Evolutionary conservation across 2,329 filamentous ascomycete species (phyloP).

Genomic region (Trichothecium sympodiale): DNA sequence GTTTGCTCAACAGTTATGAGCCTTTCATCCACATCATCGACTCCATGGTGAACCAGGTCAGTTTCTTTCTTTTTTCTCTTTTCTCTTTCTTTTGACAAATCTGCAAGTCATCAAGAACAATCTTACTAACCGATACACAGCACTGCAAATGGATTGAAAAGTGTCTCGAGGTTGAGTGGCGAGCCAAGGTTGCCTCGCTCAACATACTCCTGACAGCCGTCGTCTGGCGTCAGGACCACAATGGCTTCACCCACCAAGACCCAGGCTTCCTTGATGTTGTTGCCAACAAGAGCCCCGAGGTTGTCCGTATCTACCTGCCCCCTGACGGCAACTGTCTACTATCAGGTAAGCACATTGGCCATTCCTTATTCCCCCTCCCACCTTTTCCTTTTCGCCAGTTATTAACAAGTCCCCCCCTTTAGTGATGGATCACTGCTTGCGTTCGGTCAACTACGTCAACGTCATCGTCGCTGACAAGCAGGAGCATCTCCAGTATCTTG

Average conservation of each 20-base stretch:
- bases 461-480: conserved; percentile 70
- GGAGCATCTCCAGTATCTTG: conserved; percentile 49
- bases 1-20: conserved; percentile 71
- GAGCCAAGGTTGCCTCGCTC: conserved; percentile 59
- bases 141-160: conserved; percentile 83
- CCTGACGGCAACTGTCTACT: conserved; percentile 71
- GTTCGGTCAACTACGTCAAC: conserved; percentile 68
- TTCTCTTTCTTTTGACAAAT: background rate
- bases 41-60: conserved; percentile 68
- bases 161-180: conserved; percentile 69
- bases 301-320: conserved; percentile 71
- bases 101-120: background rate
- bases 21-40: conserved; percentile 77
- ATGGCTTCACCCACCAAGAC: conserved; percentile 74
- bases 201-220: conserved; percentile 72
- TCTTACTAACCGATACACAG: conserved; percentile 15
- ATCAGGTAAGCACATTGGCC: conserved; percentile 26
- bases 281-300: conserved; percentile 68
- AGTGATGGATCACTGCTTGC: conserved; percentile 66
- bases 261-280: conserved; percentile 72
- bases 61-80: conserved; percentile 1
- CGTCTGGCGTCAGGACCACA: conserved; percentile 76
- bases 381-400: background rate
- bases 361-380: background rate
- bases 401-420: conserved; percentile 7